Evolutionary conservation across 495 filamentous ascomycete genomes (phyloP), one percentile per base, ranked within the genome.

Genomic region (Staphylotrichum longicolle): DNA sequence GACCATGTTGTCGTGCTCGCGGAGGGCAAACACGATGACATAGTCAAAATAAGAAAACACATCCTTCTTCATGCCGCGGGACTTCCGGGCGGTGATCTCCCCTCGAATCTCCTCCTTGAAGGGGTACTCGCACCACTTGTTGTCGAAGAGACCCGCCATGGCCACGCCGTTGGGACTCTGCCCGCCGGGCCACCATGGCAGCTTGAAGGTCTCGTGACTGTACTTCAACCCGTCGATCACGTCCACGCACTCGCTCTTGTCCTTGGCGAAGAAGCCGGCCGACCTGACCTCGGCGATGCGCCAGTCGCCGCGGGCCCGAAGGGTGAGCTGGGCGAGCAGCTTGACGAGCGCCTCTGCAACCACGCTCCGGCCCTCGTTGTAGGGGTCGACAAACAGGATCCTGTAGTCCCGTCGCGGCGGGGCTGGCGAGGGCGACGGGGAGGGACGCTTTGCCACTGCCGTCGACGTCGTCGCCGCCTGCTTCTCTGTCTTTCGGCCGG

Each of bases 301-400:
- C 64, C 64, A 71, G 56, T 61, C 40, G 37, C 40, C 55, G 5
- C 44, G 42, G 39, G 41, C 39, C 3, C 39, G 9, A 15, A 39
- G 20, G 9, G 67, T 68, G 4, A 60, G 46, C 5, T 66, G 52
- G 7, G 50, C 51, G 34, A 69, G 45, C n/a, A 71, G 64, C 6
- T 52, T 60, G 34, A 63, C 8, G 9, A 67, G 42, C 34, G 58
- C 58, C 35, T 71, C 64, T 53, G 69, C 69, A 9, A 66, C 52
- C 10, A 67, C 49, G 63, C 62, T 62, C 3, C 69, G 64, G 7
- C 20, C 63, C 1, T 39, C 33, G 44, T 71, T 69, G 60, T 58
- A 64, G 7, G 67, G 64, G 47, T 71, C 69, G 15, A 71, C 63
- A 32, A 71, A 66, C 42, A 71, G 57, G 58, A 71, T 37, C 34